Conservation (phyloP, 352 stramenopile genomes). For the Thalassiosira sp. region DNA sequence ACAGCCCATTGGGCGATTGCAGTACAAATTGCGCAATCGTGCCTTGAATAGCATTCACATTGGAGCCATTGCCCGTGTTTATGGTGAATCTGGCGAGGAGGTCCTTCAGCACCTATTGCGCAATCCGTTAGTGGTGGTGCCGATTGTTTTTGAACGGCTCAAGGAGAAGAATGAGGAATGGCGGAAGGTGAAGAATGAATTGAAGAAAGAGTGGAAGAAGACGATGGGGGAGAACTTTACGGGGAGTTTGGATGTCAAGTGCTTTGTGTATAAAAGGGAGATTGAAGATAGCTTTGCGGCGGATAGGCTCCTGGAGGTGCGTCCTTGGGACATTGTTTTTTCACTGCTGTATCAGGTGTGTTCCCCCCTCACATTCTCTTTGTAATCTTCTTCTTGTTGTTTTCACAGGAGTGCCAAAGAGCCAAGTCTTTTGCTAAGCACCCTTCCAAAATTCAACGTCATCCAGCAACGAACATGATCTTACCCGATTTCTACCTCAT, state of each 20-base stretch:
- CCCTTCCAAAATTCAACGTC: conserved; percentile 48
- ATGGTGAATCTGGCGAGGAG: conserved; percentile 88
- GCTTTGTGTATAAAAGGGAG: conserved; percentile 61
- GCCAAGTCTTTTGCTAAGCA: conserved; percentile 60
- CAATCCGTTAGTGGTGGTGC: conserved; percentile 95
- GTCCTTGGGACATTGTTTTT: conserved; percentile 20
- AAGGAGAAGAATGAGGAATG: conserved; percentile 99
- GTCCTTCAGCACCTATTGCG: conserved; percentile 93
- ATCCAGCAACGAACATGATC: conserved; percentile 50
- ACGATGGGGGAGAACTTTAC: conserved; percentile 62
- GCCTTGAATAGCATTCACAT: conserved; percentile 95
- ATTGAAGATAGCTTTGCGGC: conserved; percentile 63
- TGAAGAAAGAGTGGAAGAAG: conserved; percentile 70
- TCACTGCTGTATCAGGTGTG: background rate
- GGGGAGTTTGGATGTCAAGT: conserved; percentile 71
- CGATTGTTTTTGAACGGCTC: conserved; percentile 96
- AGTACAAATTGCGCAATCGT: conserved; percentile 85
- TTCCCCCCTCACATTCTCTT: background rate
- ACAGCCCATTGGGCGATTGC: conserved; percentile 82
- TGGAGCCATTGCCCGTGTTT: conserved; percentile 96
- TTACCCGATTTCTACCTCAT: conserved; percentile 54
- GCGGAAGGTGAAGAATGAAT: conserved; percentile 78
- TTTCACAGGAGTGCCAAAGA: conserved; percentile 64
- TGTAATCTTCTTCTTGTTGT: conserved; percentile 7
- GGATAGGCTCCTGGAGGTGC: conserved; percentile 64